phyloP scores from a whole-genome alignment of 352 stramenopile genomes.

The Globisporangium iwayamae region DNA sequence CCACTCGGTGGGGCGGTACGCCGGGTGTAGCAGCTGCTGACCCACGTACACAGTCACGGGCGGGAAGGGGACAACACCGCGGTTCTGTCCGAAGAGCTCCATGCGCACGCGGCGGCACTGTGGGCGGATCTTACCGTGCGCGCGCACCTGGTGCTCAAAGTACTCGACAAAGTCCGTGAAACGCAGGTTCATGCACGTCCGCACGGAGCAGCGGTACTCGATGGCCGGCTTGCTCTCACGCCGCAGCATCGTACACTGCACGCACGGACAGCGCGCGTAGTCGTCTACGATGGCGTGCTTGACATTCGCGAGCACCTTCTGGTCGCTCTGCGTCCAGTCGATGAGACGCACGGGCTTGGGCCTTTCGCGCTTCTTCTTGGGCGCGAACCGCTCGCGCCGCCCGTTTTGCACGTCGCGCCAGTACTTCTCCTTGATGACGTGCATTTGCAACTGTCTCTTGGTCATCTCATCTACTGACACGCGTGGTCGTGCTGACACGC shows the following conservation, averaged over 20 bases:
- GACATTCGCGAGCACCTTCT: neutral
- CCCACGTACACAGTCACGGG: constrained; percentile 55
- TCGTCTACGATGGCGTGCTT: constrained; percentile 3
- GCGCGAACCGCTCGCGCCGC: neutral
- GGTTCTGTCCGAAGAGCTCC: constrained; percentile 35
- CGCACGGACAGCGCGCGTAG: constrained; percentile 15
- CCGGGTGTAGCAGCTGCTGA: constrained; percentile 35
- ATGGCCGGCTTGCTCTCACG: neutral
- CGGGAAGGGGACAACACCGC: constrained; percentile 25
- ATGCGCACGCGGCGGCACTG: constrained; percentile 32
- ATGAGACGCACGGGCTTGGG: constrained; percentile 3
- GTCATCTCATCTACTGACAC: constrained; percentile 1
- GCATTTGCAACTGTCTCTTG: neutral
- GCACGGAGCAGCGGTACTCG: constrained; percentile 12
- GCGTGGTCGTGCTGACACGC: neutral
- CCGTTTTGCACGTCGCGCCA: neutral
- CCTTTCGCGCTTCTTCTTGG: neutral
- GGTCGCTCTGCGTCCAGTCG: constrained; percentile 13
- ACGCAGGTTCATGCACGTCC: constrained; percentile 18
- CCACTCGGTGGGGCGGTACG: constrained; percentile 36
- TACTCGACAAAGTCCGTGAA: constrained; percentile 41
- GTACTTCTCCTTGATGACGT: neutral
- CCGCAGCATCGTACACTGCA: constrained; percentile 11
- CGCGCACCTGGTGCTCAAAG: constrained; percentile 55
- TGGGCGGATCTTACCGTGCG: constrained; percentile 41